Evolutionary conservation across 768 basidiomycete species (phyloP).

Genomic region (Zangia roseola): DNA sequence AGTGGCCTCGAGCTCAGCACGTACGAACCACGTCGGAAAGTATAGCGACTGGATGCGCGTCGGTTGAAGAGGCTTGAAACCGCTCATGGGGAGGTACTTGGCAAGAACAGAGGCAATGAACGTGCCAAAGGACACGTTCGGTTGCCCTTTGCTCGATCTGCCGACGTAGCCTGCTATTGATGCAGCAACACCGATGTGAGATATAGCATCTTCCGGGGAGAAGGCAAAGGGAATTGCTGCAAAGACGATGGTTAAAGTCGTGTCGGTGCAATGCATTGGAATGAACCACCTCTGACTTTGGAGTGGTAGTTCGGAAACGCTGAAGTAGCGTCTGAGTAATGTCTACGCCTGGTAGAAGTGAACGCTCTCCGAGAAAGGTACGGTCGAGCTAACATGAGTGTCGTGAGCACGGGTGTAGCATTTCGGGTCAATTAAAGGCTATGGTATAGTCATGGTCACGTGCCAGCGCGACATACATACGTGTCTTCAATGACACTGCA

Average conservation of each 20-base stretch:
- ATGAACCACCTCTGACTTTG: constrained; percentile 40
- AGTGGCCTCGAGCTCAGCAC: constrained; percentile 48
- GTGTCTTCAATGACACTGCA: constrained; percentile 18
- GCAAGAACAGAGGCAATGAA: constrained; percentile 33
- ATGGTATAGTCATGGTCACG: constrained; percentile 24
- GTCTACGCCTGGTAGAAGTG: constrained; percentile 5
- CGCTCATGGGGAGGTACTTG: constrained; percentile 37
- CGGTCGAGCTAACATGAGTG: constrained; percentile 16
- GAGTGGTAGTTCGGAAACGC: constrained; percentile 24
- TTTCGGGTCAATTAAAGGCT: no score
- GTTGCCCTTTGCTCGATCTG: constrained; percentile 10
- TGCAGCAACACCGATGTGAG: constrained; percentile 35
- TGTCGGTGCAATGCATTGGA: not conserved
- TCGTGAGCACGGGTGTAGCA: no score
- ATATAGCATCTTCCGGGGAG: constrained; percentile 45
- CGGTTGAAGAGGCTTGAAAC: constrained; percentile 42
- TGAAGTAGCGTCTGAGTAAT: constrained; percentile 18
- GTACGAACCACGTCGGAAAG: constrained; percentile 63
- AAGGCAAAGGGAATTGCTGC: constrained; percentile 54
- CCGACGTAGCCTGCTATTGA: constrained; percentile 31
- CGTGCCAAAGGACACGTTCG: constrained; percentile 21
- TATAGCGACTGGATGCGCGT: constrained; percentile 52
- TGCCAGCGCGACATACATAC: constrained; percentile 30
- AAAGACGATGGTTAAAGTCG: constrained; percentile 7
- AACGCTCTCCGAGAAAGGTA: constrained; percentile 1